Evolutionary conservation across 2,329 filamentous ascomycete genomes (phyloP).

Genomic region (Berkeleyomyces basicola): DNA sequence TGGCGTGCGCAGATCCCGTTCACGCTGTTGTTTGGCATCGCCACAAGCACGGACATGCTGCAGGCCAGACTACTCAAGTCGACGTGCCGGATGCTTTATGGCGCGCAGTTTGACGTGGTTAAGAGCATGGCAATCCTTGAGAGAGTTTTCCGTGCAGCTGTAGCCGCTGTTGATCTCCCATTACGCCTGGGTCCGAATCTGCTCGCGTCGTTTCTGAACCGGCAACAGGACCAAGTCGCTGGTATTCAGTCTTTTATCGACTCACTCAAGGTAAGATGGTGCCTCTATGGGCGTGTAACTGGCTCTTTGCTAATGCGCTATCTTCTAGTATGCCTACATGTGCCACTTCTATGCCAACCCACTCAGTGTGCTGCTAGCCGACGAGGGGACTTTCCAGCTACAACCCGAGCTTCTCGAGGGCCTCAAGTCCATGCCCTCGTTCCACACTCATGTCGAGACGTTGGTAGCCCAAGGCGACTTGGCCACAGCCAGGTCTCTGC

Average conservation of each 20-base stretch:
- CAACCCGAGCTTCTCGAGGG: conserved; percentile 49
- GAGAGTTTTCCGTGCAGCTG: conserved; percentile 48
- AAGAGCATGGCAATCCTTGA: conserved; percentile 57
- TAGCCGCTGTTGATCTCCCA: conserved; percentile 38
- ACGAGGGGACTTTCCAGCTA: conserved; percentile 21
- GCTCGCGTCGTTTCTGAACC: conserved; percentile 45
- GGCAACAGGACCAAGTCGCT: conserved; percentile 62
- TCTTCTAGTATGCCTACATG: conserved; percentile 60
- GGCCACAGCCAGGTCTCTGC: neutral
- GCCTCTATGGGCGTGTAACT: neutral
- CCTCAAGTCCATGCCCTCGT: conserved; percentile 52
- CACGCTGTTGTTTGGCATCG: conserved; percentile 60
- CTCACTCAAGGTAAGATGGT: conserved; percentile 42
- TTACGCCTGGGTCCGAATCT: conserved; percentile 49
- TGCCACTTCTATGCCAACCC: conserved; percentile 71
- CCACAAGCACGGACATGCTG: conserved; percentile 66
- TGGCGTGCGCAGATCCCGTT: conserved; percentile 68
- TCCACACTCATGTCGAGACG: conserved; percentile 25
- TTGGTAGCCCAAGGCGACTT: conserved; percentile 5
- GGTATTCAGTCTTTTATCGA: conserved; percentile 57
- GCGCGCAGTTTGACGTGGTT: conserved; percentile 61
- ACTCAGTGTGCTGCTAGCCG: conserved; percentile 44
- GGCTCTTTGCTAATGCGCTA: neutral
- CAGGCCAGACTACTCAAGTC: conserved; percentile 56
- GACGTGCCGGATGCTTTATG: conserved; percentile 49